Evolutionary conservation across 805 yeast species (phyloP), one percentile per base, ranked within the genome.

Genomic region (Metschnikowia koreensis): DNA sequence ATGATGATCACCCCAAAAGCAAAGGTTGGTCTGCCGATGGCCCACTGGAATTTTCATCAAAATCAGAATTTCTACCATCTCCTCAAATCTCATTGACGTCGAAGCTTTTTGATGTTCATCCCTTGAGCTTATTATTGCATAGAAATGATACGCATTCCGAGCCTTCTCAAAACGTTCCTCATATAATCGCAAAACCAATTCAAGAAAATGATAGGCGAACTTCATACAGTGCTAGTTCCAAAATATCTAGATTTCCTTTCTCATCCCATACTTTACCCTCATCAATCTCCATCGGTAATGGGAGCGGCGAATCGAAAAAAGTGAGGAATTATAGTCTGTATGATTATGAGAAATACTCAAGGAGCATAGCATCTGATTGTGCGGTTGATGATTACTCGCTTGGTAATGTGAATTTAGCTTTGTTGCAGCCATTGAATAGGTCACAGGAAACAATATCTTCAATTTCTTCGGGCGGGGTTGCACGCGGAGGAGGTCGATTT

Each of bases 61-160:
- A 60, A 36, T 68, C 74, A 1, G 75, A 64, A 12, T 47, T 66
- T 8, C 59, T 71, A n/a, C 76, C 76, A 1, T 72, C 48, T 52
- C 8, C 50, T 53, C 46, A 57, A 53, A 41, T 57, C 61, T 27
- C 46, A 31, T 16, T 29, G n/a, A 16, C 41, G 12, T 38, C 42
- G 11, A 45, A 44, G 6, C 16, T 13, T 11, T n/a, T n/a, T n/a
- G n/a, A n/a, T n/a, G 34, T 22, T 17, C 31, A 11, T 7, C 39
- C 46, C 12, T 17, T 9, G 9, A 17, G 17, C 17, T 33, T 31
- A 4, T 7, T 17, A 9, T 28, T 10, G 17, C 34, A n/a, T 15
- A n/a, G 28, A n/a, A 31, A 28, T 3, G 12, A 31, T 6, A n/a
- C 16, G 13, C 27, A 26, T 10, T 8, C 33, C 33, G 10, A 29